Base-by-base conservation (phyloP, 2,329 filamentous ascomycete species). In the Amesomyces nigricolor region DNA sequence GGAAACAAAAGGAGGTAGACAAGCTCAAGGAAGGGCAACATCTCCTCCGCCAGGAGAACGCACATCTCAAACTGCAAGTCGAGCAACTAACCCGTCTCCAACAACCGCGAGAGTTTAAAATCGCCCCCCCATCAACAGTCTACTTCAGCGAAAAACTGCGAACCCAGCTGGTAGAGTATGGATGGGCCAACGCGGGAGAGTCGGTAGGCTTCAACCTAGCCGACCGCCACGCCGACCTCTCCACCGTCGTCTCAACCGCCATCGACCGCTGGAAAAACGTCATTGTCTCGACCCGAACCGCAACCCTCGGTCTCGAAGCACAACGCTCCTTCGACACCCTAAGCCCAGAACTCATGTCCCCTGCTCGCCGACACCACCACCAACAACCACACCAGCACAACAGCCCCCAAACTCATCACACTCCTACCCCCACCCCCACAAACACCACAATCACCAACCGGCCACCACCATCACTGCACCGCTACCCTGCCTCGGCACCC, bases 251-350 rank as follows among this genome's bases (percentile, higher is more conserved):
- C 5, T 70, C 78, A 6, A 71, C 73, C n/a, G 77, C 77, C 2
- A 83, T 86, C 55, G 77, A 80, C 43, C 74, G 81, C 30, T 86
- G 83, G 83, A 86, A 83, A 68, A 73, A 71, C 4, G 80, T 85
- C 14, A 78, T 86, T 11, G 70, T 75, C n/a, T 75, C 79, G 5
- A 72, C 75, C 2, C 73, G 80, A 40, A 71, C 70, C 4, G 67
- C 70, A 3, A 63, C 64, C n/a, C 61, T 60, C 14, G 78, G 79
- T 16, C 74, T 83, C 70, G 69, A 69, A 47, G 72, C 74, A 2
- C 82, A 85, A 60, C 73, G 72, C 44, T 62, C 76, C 2, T 66
- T 85, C 11, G 74, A 77, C 16, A 26, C 58, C 6, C 50, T 52
- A 2, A 43, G 54, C 10, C 26, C 56, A 2, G 42, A 38, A 17